Base-by-base conservation (phyloP, 2,329 filamentous ascomycete genomes). In the Ophiostoma perfectum region DNA sequence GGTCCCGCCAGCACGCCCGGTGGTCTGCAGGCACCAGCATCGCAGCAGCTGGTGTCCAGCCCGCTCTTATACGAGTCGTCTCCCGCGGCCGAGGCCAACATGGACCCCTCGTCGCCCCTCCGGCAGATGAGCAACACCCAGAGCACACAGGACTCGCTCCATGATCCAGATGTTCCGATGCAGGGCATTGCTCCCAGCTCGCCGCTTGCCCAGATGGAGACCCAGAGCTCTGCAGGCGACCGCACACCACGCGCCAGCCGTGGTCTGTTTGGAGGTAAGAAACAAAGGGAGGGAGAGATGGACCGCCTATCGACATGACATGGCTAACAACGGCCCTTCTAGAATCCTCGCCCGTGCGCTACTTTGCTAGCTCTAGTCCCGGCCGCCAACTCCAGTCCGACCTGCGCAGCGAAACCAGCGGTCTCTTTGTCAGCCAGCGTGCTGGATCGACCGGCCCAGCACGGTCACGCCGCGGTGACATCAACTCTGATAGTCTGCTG, bases 341-440 rank as follows among this genome's bases (percentile, higher is more conserved):
- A 27, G 94, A 93, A 75, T 98, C 94, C 0, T 98, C 94, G 0
- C 94, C 94, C 1, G 92, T 98, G 73, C 88, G 89, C 77, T 98
- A 97, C 77, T 91, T 92, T 68, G 88, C 92, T 47, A 97, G 92
- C 78, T 97, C 94, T 49, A 96, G 91, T 75, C 92, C 92, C 39
- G 88, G 87, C n/a, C 87, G 86, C 65, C 68, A 75, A 80, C 65
- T 69, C 14, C 87, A 89, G 72, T 89, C 90, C 66, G 88, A 94
- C 76, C 82, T 92, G 70, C 87, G 87, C 73, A 96, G 91, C 77
- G 92, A 92, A 75, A 92, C 89, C 80, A 97, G 93, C 75, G 91
- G 88, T 5, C 83, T 98, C 42, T 98, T 98, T 76, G 89, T 97
- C 45, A 82, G 90, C 74, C 84, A 89, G 70, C 76, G 84, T 65